phyloP scores from a whole-genome alignment of 2,329 filamentous ascomycete genomes.

The Tolypocladium inflatum region DNA sequence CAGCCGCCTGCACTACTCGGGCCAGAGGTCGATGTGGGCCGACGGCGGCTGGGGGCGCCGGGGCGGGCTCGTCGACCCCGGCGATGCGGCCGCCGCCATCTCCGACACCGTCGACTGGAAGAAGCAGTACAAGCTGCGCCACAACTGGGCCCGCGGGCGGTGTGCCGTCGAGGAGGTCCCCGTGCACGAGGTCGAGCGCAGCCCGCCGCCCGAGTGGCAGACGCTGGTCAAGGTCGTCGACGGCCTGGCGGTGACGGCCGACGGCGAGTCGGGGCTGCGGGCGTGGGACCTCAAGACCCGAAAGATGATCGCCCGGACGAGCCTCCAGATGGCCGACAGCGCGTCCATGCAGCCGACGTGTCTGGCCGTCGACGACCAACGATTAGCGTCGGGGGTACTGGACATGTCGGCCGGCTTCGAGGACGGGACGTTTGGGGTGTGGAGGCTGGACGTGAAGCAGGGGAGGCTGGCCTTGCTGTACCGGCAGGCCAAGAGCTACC shows the following conservation, averaged over 20 bases:
- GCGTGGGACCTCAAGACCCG: slow-evolving; percentile 67
- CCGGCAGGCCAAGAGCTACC: slow-evolving; percentile 50
- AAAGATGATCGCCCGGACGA: slow-evolving; percentile 43
- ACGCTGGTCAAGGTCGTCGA: slow-evolving; percentile 72
- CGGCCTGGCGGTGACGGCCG: slow-evolving; percentile 69
- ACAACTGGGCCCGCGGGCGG: slow-evolving; percentile 83
- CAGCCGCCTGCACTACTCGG: slow-evolving; percentile 34
- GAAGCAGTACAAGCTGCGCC: slow-evolving; percentile 73
- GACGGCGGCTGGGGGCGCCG: slow-evolving; percentile 28
- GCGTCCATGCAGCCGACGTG: slow-evolving; percentile 42
- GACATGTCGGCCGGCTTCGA: slow-evolving; percentile 61
- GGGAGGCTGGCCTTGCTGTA: slow-evolving; percentile 40
- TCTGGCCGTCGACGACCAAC: slow-evolving; percentile 53
- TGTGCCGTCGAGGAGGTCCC: slow-evolving; percentile 73
- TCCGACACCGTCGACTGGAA: slow-evolving; percentile 64
- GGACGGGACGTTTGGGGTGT: slow-evolving; percentile 64
- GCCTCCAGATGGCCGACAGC: slow-evolving; percentile 18
- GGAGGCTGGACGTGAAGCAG: slow-evolving; percentile 42
- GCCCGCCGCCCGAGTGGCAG: slow-evolving; percentile 23
- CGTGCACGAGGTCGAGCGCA: slow-evolving; percentile 32
- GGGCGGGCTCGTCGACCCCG: slow-evolving; percentile 41
- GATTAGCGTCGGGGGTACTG: slow-evolving; percentile 32
- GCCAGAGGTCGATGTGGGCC: slow-evolving; percentile 33
- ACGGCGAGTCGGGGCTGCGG: slow-evolving; percentile 58
- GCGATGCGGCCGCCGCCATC: slow-evolving; percentile 21